A percentile compares a stretch with the other conserved stretches of the same genome.
phyloP scores from a whole-genome alignment of 176 grass and related monocot genomes.

The sorghum (Sorghum bicolor) region DNA sequence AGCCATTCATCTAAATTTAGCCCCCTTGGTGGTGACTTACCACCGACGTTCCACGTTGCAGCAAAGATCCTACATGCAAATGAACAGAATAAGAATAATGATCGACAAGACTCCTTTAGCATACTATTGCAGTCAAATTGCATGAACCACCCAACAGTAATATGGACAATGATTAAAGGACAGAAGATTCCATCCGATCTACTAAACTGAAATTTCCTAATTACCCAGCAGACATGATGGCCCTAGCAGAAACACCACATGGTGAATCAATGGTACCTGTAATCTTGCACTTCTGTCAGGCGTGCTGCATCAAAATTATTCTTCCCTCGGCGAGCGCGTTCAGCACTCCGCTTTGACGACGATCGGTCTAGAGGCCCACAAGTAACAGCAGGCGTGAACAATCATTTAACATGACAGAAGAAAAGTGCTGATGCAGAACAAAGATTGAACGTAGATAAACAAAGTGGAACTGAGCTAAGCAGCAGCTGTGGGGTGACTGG shows the following conservation, averaged over 20 bases:
- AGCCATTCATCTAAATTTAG: constrained; percentile 88
- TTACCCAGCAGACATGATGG: constrained; percentile 9
- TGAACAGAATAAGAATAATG: background rate
- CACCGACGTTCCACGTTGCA: constrained; percentile 86
- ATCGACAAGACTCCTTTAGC: constrained; percentile 11
- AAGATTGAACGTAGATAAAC: constrained; percentile 39
- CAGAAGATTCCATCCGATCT: background rate
- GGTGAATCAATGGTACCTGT: constrained; percentile 47
- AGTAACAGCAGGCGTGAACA: constrained; percentile 16
- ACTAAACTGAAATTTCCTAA: background rate
- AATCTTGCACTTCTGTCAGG: constrained; percentile 79
- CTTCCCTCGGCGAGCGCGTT: constrained; percentile 51
- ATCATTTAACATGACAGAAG: constrained; percentile 28
- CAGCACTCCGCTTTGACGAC: background rate
- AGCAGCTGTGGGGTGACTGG: constrained; percentile 18
- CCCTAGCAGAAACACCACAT: constrained; percentile 18
- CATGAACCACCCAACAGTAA: constrained; percentile 1
- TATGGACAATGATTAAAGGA: constrained; percentile 2
- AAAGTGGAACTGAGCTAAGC: constrained; percentile 33
- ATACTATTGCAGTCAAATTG: constrained; percentile 19
- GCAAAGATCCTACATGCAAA: constrained; percentile 70
- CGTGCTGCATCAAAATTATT: constrained; percentile 61
- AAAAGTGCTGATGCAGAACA: constrained; percentile 31
- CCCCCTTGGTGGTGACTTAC: constrained; percentile 70
- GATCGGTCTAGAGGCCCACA: constrained; percentile 34